phyloP scores from a whole-genome alignment of 495 filamentous ascomycete species.

The Umbilicaria muhlenbergii region DNA sequence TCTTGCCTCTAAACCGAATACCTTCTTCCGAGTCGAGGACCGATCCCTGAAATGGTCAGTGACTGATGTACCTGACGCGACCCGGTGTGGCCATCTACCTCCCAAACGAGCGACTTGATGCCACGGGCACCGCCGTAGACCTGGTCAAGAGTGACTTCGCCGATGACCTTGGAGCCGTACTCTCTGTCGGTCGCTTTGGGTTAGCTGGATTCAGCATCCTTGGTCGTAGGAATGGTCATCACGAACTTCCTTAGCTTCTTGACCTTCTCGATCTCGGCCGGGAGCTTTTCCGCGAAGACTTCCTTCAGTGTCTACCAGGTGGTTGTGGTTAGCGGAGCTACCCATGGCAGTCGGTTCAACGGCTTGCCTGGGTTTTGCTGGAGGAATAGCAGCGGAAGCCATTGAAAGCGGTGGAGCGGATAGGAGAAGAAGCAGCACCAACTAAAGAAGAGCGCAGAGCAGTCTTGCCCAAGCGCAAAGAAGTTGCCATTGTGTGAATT shows the following conservation, averaged over 20 bases:
- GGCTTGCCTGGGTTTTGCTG: conserved; percentile 63
- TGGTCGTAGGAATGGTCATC: conserved; percentile 2
- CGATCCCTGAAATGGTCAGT: conserved; percentile 45
- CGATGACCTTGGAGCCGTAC: conserved; percentile 83
- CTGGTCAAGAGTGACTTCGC: conserved; percentile 97
- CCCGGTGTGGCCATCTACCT: conserved; percentile 32
- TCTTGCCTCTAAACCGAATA: conserved; percentile 97
- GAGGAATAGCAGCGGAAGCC: conserved; percentile 79
- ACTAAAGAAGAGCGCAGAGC: conserved; percentile 57
- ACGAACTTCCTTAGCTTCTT: conserved; percentile 90
- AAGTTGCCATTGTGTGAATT: conserved; percentile 55
- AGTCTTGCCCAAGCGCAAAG: conserved; percentile 59
- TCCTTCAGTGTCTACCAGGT: conserved; percentile 79
- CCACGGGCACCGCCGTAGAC: conserved; percentile 98
- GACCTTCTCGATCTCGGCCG: conserved; percentile 94
- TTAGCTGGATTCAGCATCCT: neutral
- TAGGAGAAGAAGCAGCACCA: conserved; percentile 42
- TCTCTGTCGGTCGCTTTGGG: conserved; percentile 39
- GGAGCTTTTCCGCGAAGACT: conserved; percentile 88
- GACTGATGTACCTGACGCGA: conserved; percentile 1
- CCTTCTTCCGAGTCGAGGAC: conserved; percentile 97
- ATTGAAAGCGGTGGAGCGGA: conserved; percentile 51
- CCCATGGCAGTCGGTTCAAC: conserved; percentile 5
- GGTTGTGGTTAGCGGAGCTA: conserved; percentile 14
- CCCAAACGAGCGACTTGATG: conserved; percentile 97